Conservation (phyloP, 2,329 filamentous ascomycete genomes). For the Hansfordia pulvinata region DNA sequence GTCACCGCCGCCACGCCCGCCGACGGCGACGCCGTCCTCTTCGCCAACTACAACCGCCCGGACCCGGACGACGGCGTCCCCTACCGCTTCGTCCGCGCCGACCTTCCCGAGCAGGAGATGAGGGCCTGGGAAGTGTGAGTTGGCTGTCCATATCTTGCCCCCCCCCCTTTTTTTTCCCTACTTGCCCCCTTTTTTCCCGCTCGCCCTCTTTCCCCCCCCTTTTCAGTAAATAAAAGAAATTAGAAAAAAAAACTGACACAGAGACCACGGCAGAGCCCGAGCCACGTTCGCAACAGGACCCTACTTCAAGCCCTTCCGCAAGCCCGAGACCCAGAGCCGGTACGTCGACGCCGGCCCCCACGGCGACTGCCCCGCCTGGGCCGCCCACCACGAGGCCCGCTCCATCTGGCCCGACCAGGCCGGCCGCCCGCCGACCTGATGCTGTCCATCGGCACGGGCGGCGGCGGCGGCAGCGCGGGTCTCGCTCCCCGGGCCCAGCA, state of each 20-base stretch:
- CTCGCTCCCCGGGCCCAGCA: too few species aligned
- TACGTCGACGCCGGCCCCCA: slow-evolving; percentile 9
- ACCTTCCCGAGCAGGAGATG: slow-evolving; percentile 14
- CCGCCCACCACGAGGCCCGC: slow-evolving; percentile 14
- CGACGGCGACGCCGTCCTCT: slow-evolving; percentile 13
- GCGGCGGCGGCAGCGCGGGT: slow-evolving; percentile 15
- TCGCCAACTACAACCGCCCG: slow-evolving; percentile 18
- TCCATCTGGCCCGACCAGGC: slow-evolving; percentile 14
- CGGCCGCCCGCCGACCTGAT: slow-evolving; percentile 12
- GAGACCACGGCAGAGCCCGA: slow-evolving; percentile 9
- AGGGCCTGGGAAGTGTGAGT: slow-evolving; percentile 18
- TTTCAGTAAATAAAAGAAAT: too few species aligned
- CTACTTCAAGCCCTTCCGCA: slow-evolving; percentile 16
- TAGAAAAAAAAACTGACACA: too few species aligned
- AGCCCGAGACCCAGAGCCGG: slow-evolving; percentile 11
- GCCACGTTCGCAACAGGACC: slow-evolving; percentile 16
- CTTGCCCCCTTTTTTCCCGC: too few species aligned
- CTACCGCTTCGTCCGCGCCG: slow-evolving; percentile 14
- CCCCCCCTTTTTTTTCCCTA: slow-evolving; percentile 1
- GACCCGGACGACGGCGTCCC: slow-evolving; percentile 11
- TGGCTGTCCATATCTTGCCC: background rate
- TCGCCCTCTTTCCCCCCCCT: too few species aligned
- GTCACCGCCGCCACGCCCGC: slow-evolving; percentile 12
- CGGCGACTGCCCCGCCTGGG: slow-evolving; percentile 9
- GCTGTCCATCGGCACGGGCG: slow-evolving; percentile 15